A percentile compares a stretch with the other conserved stretches of the same genome.
These are phyloP conservation scores for Saitoella complicata DNA, from an alignment of 805 yeast genomes.

Conservation along the genomic window DNA sequence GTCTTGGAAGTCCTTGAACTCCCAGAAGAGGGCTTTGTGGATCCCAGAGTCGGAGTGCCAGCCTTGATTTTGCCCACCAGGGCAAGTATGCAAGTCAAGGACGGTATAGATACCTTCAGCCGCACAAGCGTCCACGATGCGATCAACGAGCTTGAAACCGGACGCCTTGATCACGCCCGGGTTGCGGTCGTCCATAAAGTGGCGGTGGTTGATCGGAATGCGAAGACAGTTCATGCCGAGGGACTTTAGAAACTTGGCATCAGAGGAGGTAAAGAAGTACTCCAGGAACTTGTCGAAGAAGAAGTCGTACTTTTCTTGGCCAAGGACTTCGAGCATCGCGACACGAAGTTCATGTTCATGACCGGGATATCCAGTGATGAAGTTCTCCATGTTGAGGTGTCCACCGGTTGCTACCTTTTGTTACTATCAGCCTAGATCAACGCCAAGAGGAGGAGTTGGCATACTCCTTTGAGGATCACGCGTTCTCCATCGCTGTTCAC, in stretches of 20 bases:
- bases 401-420: conserved; percentile 17
- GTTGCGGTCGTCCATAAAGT: conserved; percentile 33
- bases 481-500: conserved; percentile 27
- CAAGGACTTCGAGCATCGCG: conserved; percentile 26
- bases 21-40: conserved; percentile 35
- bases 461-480: conserved; percentile 32
- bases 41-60: conserved; percentile 36
- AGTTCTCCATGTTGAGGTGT: conserved; percentile 39
- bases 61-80: conserved; percentile 41
- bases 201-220: conserved; percentile 38
- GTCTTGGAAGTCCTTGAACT: conserved; percentile 33
- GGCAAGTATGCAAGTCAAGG: conserved; percentile 33
- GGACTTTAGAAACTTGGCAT: conserved; percentile 30
- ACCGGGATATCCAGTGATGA: conserved; percentile 40
- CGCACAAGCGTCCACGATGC: conserved; percentile 29
- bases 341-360: conserved; percentile 36
- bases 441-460: conserved; percentile 24
- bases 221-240: conserved; percentile 32
- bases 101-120: conserved; percentile 32
- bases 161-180: conserved; percentile 27
- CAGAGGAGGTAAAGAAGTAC: conserved; percentile 36
- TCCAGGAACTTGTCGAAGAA: conserved; percentile 38
- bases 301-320: conserved; percentile 31
- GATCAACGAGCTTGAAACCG: conserved; percentile 32
- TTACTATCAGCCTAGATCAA: neutral